Conservation (phyloP, 2,329 filamentous ascomycete species). For the Cyclaneusma minus region DNA sequence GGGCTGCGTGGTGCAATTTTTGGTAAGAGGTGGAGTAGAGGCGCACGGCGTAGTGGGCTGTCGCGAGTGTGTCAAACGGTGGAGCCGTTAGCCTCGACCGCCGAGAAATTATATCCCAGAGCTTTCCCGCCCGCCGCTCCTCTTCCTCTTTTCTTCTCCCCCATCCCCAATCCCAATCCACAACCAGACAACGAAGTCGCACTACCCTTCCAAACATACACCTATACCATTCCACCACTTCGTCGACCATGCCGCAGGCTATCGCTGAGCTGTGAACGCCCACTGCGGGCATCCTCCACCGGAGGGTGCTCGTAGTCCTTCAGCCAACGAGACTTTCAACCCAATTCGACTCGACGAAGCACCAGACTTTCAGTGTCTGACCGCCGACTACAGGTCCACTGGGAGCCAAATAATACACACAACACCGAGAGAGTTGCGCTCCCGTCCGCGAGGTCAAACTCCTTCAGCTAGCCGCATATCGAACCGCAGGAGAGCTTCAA, state of each 20-base stretch:
- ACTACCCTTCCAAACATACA: conserved; percentile 19
- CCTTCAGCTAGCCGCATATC: conserved; percentile 12
- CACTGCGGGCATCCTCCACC: conserved; percentile 52
- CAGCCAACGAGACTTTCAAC: conserved; percentile 66
- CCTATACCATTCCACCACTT: conserved; percentile 30
- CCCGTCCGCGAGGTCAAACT: conserved; percentile 10
- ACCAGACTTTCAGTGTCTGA: conserved; percentile 33
- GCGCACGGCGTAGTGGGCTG: too few species aligned
- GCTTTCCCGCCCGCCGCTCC: too few species aligned
- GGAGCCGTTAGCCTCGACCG: too few species aligned
- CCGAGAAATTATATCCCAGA: too few species aligned
- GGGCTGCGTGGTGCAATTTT: too few species aligned
- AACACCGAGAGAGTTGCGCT: conserved; percentile 14
- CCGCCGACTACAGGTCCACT: conserved; percentile 7
- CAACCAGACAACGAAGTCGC: conserved; percentile 57
- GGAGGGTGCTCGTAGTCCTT: conserved; percentile 60
- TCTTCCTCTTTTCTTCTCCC: conserved; percentile 10
- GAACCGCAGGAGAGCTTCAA: too few species aligned
- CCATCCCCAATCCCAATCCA: conserved; percentile 10
- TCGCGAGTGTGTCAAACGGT: too few species aligned
- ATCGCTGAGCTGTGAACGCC: conserved; percentile 85
- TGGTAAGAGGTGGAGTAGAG: too few species aligned
- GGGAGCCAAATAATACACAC: conserved; percentile 20
- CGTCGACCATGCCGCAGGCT: conserved; percentile 63
- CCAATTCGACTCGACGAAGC: conserved; percentile 54